These are phyloP conservation scores for Vachellia collinsii DNA, from an alignment of 306 rosid genomes.

Conservation along the genomic window DNA sequence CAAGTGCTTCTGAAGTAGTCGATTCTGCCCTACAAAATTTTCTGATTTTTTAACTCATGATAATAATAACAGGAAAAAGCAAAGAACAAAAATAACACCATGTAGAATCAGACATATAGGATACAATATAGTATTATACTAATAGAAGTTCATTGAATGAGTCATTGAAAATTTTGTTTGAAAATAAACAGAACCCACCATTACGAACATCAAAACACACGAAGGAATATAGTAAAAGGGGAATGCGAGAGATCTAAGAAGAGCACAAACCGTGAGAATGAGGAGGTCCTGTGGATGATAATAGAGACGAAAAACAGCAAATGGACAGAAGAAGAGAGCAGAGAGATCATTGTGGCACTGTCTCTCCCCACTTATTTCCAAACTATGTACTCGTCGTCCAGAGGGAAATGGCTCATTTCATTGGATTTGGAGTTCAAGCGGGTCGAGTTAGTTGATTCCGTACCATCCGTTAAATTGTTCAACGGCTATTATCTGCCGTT, in stretches of 20 bases:
- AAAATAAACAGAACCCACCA: slow-evolving; percentile 24
- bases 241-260: slow-evolving; percentile 7
- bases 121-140: neutral
- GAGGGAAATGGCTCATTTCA: slow-evolving; percentile 1
- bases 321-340: slow-evolving; percentile 31
- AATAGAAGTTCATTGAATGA: neutral
- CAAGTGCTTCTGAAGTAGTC: slow-evolving; percentile 29
- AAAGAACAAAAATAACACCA: neutral
- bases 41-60: slow-evolving; percentile 16
- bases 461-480: slow-evolving; percentile 27
- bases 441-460: neutral
- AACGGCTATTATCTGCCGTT: neutral
- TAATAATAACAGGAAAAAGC: neutral
- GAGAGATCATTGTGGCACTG: slow-evolving; percentile 27
- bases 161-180: neutral
- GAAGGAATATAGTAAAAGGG: slow-evolving; percentile 3
- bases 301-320: slow-evolving; percentile 31
- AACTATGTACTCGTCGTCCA: neutral
- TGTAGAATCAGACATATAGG: neutral
- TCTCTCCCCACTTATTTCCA: slow-evolving; percentile 11
- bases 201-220: slow-evolving; percentile 5
- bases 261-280: slow-evolving; percentile 44
- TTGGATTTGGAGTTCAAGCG: neutral
- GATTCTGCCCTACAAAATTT: slow-evolving; percentile 55
- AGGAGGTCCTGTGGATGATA: slow-evolving; percentile 20